Base-by-base conservation (phyloP, 805 yeast species). In the Pichia exigua region DNA sequence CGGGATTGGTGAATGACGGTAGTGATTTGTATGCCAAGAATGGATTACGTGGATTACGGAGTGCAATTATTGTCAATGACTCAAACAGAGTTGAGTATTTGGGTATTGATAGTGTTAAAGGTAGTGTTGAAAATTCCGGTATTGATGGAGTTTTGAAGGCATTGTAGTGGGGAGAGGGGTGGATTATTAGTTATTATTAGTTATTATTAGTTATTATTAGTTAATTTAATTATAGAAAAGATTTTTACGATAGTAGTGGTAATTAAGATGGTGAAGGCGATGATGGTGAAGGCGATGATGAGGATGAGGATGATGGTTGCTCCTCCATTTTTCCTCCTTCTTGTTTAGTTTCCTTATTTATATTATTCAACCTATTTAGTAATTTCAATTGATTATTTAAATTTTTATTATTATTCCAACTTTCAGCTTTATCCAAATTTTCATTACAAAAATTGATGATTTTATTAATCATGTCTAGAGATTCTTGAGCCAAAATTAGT, bases 371-470 rank as follows among this genome's bases (percentile, higher is more conserved):
- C 47, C 64, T 63, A 46, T 58, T 57, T 21, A 60, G 46, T 46
- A 68, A 52, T 45, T 60, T 55, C 11, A 55, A 49, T 50, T 63
- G 64, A 45, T 65, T 67, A 42, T 64, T 60, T 46, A 48, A 54
- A 47, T 66, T 69, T 45, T 62, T 61, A 30, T 59, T 60, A 12
- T 55, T 51, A 46, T 69, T 68, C 97, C 97, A 92, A 24, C 75
- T 72, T 65, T 94, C 97, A 1, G 97, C 97, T 57, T 83, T 82
- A 46, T 80, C 83, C 49, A 92, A 72, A 47, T 90, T 90, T 45
- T 87, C 91, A 63, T 87, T 92, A 59, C 95, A 89, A 8, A 91
- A 91, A 47, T 76, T 77, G 57, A 90, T 89, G 20, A 92, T 83
- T 52, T 86, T 85, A 42, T 83, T 77, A 39, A 92, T 84, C 89